phyloP scores from a whole-genome alignment of 2,329 filamentous ascomycete genomes.

The Sordariomycetes sp. region DNA sequence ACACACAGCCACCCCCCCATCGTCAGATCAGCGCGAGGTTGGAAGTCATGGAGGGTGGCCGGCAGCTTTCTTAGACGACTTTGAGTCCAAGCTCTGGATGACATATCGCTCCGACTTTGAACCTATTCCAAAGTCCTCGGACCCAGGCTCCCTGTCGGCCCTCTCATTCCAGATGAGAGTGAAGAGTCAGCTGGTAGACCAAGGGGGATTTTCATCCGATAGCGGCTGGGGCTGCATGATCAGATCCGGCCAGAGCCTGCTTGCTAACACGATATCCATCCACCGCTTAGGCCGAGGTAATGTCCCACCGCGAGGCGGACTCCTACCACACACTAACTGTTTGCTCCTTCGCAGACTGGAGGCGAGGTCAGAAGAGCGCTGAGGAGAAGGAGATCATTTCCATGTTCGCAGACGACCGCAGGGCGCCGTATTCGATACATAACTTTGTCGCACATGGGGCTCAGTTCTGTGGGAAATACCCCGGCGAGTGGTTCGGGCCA shows the following conservation, averaged over 20 bases:
- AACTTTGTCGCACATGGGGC: constrained; percentile 86
- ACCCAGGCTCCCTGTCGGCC: constrained; percentile 54
- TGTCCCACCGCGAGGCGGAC: constrained; percentile 7
- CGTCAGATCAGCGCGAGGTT: constrained; percentile 14
- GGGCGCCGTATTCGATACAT: constrained; percentile 87
- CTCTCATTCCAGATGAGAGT: constrained; percentile 79
- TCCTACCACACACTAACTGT: constrained; percentile 6
- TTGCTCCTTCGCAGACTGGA: constrained; percentile 47
- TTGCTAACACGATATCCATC: constrained; percentile 72
- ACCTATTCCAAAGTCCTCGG: constrained; percentile 64
- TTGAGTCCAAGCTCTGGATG: constrained; percentile 90
- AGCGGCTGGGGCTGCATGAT: constrained; percentile 99
- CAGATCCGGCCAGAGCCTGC: constrained; percentile 79
- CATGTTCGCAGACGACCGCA: constrained; percentile 75
- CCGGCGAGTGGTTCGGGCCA: constrained; percentile 98
- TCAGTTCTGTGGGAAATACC: constrained; percentile 78
- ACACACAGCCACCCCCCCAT: neutral
- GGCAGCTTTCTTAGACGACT: constrained; percentile 72
- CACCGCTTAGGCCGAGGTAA: constrained; percentile 67
- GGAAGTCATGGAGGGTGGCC: constrained; percentile 58
- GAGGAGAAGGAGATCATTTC: constrained; percentile 62
- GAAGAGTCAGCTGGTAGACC: constrained; percentile 65
- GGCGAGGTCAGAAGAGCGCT: constrained; percentile 40
- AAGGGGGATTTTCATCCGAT: constrained; percentile 78
- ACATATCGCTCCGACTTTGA: constrained; percentile 86